A percentile compares a stretch with the other conserved stretches of the same genome.
Conservation (phyloP, 805 yeast species). For the Saccharomycopsis sp. region DNA sequence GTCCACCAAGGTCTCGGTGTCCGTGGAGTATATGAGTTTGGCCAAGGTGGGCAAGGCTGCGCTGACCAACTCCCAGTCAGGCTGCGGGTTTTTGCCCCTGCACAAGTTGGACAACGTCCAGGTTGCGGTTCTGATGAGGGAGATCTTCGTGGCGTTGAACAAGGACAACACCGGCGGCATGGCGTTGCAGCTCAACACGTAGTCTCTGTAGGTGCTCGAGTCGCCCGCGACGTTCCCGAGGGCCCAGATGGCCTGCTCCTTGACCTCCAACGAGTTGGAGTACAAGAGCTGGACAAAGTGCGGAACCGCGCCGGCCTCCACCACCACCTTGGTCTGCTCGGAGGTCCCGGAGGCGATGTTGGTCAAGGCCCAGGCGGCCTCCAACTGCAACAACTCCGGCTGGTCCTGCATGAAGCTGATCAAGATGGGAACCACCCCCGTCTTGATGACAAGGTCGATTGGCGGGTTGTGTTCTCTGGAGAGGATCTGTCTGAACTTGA, state of each 20-base stretch:
- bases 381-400: conserved; percentile 85
- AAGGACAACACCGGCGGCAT: conserved; percentile 80
- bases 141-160: conserved; percentile 74
- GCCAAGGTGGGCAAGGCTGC: conserved; percentile 88
- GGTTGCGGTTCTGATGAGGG: conserved; percentile 93
- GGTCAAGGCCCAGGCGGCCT: conserved; percentile 99
- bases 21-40: conserved; percentile 82
- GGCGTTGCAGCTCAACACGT: conserved; percentile 76
- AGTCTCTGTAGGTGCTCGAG: conserved; percentile 83
- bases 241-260: conserved; percentile 99
- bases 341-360: conserved; percentile 94
- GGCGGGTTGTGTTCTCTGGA: conserved; percentile 96
- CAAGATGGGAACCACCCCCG: conserved; percentile 89
- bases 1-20: conserved; percentile 89
- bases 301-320: conserved; percentile 92
- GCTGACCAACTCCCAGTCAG: conserved; percentile 86
- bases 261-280: conserved; percentile 81
- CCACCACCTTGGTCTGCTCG: conserved; percentile 83
- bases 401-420: conserved; percentile 80
- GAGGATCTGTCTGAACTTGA: conserved; percentile 86
- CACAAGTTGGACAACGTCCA: conserved; percentile 97
- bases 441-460: conserved; percentile 82
- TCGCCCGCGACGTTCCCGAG: conserved; percentile 99
- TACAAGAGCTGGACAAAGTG: conserved; percentile 74
- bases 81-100: conserved; percentile 94